A percentile compares a stretch with the other conserved stretches of the same genome.
These are phyloP conservation scores for Pseudotulostoma volvatum DNA, from an alignment of 495 filamentous ascomycete species.

Conservation along the genomic window DNA sequence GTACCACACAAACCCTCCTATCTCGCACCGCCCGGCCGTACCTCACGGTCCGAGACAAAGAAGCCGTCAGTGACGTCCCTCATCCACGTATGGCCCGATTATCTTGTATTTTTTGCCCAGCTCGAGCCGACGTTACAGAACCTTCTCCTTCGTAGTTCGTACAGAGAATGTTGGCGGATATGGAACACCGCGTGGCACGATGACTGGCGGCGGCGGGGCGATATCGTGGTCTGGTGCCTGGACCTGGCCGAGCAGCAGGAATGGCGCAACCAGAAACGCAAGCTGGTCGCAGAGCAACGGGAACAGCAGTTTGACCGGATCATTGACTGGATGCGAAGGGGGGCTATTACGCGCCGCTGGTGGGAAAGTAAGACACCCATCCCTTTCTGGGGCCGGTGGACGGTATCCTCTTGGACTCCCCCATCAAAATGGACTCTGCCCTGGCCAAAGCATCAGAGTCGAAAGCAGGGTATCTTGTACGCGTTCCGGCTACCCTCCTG, in stretches of 20 bases:
- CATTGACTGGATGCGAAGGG: conserved; percentile 14
- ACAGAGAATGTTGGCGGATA: conserved; percentile 51
- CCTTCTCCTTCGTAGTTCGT: conserved; percentile 38
- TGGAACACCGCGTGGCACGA: conserved; percentile 79
- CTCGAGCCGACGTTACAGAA: conserved; percentile 34
- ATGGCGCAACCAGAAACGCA: conserved; percentile 8
- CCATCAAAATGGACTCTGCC: neutral
- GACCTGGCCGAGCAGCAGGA: conserved; percentile 19
- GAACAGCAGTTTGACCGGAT: conserved; percentile 25
- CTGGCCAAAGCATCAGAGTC: conserved; percentile 16
- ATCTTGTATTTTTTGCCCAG: conserved; percentile 49
- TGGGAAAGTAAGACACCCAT: neutral
- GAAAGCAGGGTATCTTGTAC: neutral
- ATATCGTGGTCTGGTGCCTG: conserved; percentile 69
- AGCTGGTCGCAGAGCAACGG: conserved; percentile 11
- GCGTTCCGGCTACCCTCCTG: conserved; percentile 1
- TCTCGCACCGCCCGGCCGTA: conserved; percentile 1
- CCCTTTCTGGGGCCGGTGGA: neutral
- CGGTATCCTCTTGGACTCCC: conserved; percentile 1
- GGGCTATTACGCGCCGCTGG: conserved; percentile 3
- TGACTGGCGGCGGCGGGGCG: conserved; percentile 70
- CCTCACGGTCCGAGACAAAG: neutral
- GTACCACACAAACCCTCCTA: conserved; percentile 27
- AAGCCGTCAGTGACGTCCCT: conserved; percentile 1
- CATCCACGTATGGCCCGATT: conserved; percentile 38